A percentile compares a stretch with the other conserved stretches of the same genome.
These are phyloP conservation scores for Excoecaria cochinchinensis DNA, from an alignment of 345 rosid genomes.

Conservation along the genomic window DNA sequence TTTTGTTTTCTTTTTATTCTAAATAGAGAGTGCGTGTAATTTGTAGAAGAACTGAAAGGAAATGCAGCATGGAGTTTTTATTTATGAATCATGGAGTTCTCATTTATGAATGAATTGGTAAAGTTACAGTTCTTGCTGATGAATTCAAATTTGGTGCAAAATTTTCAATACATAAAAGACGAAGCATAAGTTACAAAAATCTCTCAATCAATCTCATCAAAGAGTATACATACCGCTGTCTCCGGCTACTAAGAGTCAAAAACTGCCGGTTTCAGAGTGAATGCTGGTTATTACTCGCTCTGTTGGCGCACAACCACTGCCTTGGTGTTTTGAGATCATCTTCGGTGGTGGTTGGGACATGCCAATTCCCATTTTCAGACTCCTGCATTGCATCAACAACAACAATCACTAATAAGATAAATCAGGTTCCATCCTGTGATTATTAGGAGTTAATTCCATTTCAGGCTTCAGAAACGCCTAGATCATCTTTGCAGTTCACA, in stretches of 20 bases:
- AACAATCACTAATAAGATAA: neutral
- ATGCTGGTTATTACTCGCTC: conserved; percentile 25
- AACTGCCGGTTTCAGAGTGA: neutral
- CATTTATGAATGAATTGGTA: too few species aligned
- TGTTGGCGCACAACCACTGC: conserved; percentile 72
- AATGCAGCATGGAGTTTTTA: too few species aligned
- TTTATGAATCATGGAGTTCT: too few species aligned
- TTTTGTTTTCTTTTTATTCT: too few species aligned
- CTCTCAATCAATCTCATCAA: neutral
- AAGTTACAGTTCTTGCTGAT: neutral
- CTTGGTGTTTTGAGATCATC: conserved; percentile 70
- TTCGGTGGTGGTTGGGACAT: conserved; percentile 60
- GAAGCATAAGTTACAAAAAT: neutral
- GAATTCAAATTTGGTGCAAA: neutral
- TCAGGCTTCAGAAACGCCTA: neutral
- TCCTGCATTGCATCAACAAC: conserved; percentile 48
- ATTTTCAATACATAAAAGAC: neutral
- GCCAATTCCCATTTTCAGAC: conserved; percentile 87
- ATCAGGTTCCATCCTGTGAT: neutral
- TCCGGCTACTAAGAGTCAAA: neutral
- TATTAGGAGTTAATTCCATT: neutral
- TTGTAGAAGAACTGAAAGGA: too few species aligned
- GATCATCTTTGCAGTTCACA: neutral
- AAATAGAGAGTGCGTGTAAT: too few species aligned
- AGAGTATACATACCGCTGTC: neutral